These are phyloP conservation scores for Heimioporus sp. DNA, from an alignment of 768 basidiomycete genomes.

Conservation along the genomic window DNA sequence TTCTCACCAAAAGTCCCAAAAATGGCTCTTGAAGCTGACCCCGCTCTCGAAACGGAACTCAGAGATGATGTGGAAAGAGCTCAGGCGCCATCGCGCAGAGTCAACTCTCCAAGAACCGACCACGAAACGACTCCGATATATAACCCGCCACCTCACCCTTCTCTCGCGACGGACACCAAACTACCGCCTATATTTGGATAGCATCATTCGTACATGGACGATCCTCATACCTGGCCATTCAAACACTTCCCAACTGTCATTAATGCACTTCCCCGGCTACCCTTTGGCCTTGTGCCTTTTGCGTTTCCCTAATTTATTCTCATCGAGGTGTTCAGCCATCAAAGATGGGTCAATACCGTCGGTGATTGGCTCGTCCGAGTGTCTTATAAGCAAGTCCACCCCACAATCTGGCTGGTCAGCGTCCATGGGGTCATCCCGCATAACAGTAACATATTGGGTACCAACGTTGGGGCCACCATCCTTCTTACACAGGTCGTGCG, in stretches of 20 bases:
- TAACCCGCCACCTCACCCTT: too few relatives aligned
- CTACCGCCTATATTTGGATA: neutral
- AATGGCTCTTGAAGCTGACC: neutral
- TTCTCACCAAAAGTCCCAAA: neutral
- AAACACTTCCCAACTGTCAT: conserved; percentile 68
- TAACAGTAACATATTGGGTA: conserved; percentile 82
- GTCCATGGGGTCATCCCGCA: conserved; percentile 69
- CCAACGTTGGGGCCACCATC: conserved; percentile 91
- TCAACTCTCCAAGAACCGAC: too few relatives aligned
- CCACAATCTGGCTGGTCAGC: conserved; percentile 66
- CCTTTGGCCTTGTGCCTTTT: conserved; percentile 83
- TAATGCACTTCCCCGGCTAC: conserved; percentile 66
- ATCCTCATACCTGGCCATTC: conserved; percentile 8
- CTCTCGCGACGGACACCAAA: neutral
- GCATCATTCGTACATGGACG: too few relatives aligned
- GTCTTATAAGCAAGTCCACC: conserved; percentile 39
- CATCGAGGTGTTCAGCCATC: conserved; percentile 67
- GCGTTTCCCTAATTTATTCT: conserved; percentile 91
- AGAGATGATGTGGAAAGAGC: too few relatives aligned
- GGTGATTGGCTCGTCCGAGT: conserved; percentile 60
- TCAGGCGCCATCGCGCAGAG: too few relatives aligned
- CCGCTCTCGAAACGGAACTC: too few relatives aligned
- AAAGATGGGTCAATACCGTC: conserved; percentile 89
- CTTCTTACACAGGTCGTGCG: too few relatives aligned
- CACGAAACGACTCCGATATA: too few relatives aligned